A percentile compares a stretch with the other conserved stretches of the same genome.
phyloP scores from a whole-genome alignment of 345 rosid species.

The Corchorus capsularis region DNA sequence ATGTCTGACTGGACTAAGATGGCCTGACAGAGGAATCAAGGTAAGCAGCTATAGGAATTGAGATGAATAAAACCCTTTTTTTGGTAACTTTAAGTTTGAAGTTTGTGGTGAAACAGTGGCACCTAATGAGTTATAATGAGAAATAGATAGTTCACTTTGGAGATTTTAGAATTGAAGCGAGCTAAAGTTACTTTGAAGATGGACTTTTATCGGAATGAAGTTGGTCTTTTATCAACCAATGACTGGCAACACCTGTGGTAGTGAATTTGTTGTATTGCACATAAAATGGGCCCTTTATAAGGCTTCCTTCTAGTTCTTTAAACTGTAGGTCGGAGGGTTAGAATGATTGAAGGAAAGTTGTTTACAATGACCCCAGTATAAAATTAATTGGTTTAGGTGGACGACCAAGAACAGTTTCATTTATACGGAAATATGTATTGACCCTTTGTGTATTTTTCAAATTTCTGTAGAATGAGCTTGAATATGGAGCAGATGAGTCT shows the following conservation, averaged over 20 bases:
- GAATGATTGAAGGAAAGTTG: neutral
- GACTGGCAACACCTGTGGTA: neutral
- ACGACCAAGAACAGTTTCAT: conserved; percentile 2
- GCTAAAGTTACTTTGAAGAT: neutral
- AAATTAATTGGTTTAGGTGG: neutral
- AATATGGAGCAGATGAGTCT: conserved; percentile 60
- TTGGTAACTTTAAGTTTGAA: neutral
- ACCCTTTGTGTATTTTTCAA: neutral
- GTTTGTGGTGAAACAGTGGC: neutral
- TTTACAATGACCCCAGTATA: neutral
- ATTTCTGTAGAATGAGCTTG: conserved; percentile 70
- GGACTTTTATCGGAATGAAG: neutral
- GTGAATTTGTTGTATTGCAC: neutral
- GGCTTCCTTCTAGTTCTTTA: neutral
- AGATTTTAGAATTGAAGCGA: neutral
- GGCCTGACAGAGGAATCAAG: neutral
- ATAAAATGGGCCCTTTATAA: neutral
- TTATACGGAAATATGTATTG: neutral
- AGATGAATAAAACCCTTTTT: neutral
- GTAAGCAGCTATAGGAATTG: neutral
- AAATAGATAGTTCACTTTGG: neutral
- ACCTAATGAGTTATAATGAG: neutral
- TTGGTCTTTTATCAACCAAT: neutral
- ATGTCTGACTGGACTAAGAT: no score
- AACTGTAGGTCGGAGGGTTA: neutral